Evolutionary conservation across 495 filamentous ascomycete genomes (phyloP), one percentile per base, ranked within the genome.

Genomic region (Penicillium roqueforti): DNA sequence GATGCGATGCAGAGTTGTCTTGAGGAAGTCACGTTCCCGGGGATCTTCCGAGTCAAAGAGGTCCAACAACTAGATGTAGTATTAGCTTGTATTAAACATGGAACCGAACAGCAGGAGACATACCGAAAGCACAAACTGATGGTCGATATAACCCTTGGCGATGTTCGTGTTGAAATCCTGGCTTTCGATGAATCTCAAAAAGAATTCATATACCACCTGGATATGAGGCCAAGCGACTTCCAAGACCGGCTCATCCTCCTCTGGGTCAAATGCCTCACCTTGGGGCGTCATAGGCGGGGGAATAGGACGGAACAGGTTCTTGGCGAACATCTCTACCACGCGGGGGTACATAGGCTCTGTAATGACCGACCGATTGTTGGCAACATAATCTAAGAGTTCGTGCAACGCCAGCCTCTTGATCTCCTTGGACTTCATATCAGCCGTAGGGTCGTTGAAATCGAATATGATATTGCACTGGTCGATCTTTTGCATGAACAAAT

Each of bases 131-230:
- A 99, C 93, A 65, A 99, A 99, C 67, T 87, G 86, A 68, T 99
- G 93, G 60, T 99, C 93, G 60, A 99, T 99, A 69, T 93, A 96
- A 26, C 89, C 85, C 69, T 99, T 99, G n/a, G 95, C 93, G 60
- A 96, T 95, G 70, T 99, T 99, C 31, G 93, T 99, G 72, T 99
- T 99, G 83, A 99, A 99, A 67, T 99, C 93, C 69, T 97, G 95
- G 69, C 93, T 99, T 66, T 99, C 93, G 62, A 99, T 99, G 73
- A 97, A 99, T 43, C 93, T 77, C 51, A 99, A 78, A 77, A 99
- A 99, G 76, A 99, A 99, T 70, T 99, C 93, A 65, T 99, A 99
- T 25, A 99, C 95, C 32, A 97, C 95, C 70, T 99, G 93, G 48
- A 99, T 99, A 68, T 99, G 93, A 11, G 93, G 93, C 93, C 93